Evolutionary conservation across 2,329 filamentous ascomycete species (phyloP).

Genomic region (Neurospora sp.): DNA sequence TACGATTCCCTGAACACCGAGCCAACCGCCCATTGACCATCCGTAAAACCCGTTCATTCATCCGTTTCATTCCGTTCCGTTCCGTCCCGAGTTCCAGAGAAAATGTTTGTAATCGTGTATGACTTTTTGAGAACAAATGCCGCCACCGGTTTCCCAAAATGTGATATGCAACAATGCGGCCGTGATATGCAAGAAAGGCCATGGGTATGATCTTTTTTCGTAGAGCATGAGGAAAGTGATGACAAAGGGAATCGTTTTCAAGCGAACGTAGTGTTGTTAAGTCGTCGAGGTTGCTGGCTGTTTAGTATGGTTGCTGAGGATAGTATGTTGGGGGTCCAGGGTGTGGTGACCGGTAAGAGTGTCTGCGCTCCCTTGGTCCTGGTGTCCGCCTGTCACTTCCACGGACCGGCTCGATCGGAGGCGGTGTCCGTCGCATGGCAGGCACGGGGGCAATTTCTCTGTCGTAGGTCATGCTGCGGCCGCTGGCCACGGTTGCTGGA

Average conservation of each 20-base stretch:
- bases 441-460: constrained; percentile 18
- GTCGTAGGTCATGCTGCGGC: constrained; percentile 24
- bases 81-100: background rate
- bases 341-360: constrained; percentile 17
- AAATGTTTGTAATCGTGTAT: background rate
- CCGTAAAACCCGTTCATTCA: background rate
- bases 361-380: constrained; percentile 17
- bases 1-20: background rate
- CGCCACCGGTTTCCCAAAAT: background rate
- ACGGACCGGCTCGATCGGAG: constrained; percentile 22
- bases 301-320: constrained; percentile 7
- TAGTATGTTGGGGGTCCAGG: constrained; percentile 14
- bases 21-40: background rate
- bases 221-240: background rate
- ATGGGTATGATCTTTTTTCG: background rate
- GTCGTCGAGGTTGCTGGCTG: background rate
- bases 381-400: constrained; percentile 26
- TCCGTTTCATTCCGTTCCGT: constrained; percentile 3
- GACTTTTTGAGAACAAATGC: background rate
- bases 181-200: constrained; percentile 10
- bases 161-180: constrained; percentile 5
- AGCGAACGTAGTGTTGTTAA: background rate
- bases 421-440: constrained; percentile 28
- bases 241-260: background rate
- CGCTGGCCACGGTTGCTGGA: constrained; percentile 28